phyloP scores from a whole-genome alignment of 2,329 filamentous ascomycete species.

The Pseudocercospora vitis region DNA sequence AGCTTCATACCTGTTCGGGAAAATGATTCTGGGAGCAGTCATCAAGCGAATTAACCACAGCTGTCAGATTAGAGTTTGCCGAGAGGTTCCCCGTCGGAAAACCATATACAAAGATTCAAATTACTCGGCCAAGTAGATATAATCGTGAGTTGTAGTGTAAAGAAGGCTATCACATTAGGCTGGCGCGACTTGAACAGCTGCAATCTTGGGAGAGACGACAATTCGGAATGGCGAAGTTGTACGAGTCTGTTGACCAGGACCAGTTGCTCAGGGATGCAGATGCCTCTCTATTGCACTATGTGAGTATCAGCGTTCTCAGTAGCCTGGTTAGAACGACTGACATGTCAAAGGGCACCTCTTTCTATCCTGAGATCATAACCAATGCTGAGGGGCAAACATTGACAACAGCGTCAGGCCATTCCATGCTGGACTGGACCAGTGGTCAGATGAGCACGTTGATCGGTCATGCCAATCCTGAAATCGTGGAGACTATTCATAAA shows the following conservation, averaged over 20 bases:
- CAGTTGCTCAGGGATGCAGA: conserved; percentile 25
- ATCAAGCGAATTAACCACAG: no score
- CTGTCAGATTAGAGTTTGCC: background rate
- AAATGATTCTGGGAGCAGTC: no score
- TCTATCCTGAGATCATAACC: conserved; percentile 27
- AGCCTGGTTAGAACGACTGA: background rate
- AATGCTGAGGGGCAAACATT: conserved; percentile 25
- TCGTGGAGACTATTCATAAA: conserved; percentile 54
- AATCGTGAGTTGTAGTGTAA: no score
- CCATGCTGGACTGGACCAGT: conserved; percentile 60
- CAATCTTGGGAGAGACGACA: no score
- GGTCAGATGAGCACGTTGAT: conserved; percentile 60
- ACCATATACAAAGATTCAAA: no score
- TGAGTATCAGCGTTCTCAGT: background rate
- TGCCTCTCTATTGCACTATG: conserved; percentile 23
- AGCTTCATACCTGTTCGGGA: background rate
- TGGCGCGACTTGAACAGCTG: no score
- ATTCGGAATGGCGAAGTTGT: conserved; percentile 19
- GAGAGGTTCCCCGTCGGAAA: conserved; percentile 1
- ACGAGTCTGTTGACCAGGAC: conserved; percentile 20
- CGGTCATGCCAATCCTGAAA: conserved; percentile 59
- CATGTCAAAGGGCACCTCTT: conserved; percentile 18
- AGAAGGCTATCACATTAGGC: no score
- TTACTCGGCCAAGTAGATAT: no score
- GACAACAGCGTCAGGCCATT: conserved; percentile 28